Percentiles rank a stretch among this genome's conserved stretches.
Conservation (phyloP, 768 basidiomycete species). For the Cantharellus anzutake region DNA sequence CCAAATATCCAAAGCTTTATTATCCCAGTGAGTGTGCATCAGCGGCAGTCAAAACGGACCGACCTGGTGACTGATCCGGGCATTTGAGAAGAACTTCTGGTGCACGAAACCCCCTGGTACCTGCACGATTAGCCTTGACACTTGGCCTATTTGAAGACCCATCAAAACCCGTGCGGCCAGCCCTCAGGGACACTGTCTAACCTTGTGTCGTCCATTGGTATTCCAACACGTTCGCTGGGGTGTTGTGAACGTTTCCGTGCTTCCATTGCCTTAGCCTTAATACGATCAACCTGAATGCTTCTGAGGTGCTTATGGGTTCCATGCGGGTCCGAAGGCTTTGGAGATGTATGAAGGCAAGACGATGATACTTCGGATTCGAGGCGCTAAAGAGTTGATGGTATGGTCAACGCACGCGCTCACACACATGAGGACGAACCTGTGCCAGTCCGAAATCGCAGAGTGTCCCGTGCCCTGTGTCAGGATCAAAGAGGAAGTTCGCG, state of each 20-base stretch:
- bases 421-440: constrained; percentile 37
- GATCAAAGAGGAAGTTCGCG: constrained; percentile 91
- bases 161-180: not conserved
- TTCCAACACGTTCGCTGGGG: constrained; percentile 56
- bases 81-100: constrained; percentile 95
- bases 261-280: constrained; percentile 41
- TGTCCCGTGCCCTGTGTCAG: constrained; percentile 61
- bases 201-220: constrained; percentile 57
- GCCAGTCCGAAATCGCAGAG: constrained; percentile 93
- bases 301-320: constrained; percentile 31
- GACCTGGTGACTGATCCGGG: constrained; percentile 79
- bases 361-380: constrained; percentile 6
- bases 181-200: constrained; percentile 13
- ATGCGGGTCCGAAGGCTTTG: constrained; percentile 44
- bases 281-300: constrained; percentile 28
- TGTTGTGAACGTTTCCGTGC: constrained; percentile 29
- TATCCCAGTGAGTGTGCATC: not conserved
- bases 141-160: constrained; percentile 30
- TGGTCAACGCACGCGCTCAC: not conserved
- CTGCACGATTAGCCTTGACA: constrained; percentile 89
- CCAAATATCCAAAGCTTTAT: constrained; percentile 88
- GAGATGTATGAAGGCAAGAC: constrained; percentile 61
- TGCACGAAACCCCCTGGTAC: constrained; percentile 90
- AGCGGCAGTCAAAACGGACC: constrained; percentile 13
- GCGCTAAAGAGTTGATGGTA: not conserved